phyloP scores from a whole-genome alignment of 2,329 filamentous ascomycete genomes.

The Lasiodiplodia sp. region DNA sequence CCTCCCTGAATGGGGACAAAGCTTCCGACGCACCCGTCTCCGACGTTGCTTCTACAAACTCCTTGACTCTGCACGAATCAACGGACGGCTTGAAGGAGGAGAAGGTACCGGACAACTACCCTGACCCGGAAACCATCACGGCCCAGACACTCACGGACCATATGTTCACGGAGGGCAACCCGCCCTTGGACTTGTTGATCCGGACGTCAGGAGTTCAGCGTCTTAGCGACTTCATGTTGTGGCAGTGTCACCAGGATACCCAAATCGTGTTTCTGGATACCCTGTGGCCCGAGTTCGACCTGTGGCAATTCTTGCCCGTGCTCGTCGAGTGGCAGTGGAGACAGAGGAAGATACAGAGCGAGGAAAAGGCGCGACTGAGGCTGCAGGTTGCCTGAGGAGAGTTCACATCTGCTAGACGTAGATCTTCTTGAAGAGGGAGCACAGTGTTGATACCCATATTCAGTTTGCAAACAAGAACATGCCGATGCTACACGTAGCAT shows the following conservation, averaged over 20 bases:
- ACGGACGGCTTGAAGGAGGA: constrained; percentile 21
- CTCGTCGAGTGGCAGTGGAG: constrained; percentile 86
- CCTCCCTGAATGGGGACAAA: constrained; percentile 13
- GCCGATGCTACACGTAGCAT: constrained; percentile 7
- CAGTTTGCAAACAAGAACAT: constrained; percentile 19
- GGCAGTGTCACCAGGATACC: constrained; percentile 94
- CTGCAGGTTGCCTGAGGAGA: constrained; percentile 28
- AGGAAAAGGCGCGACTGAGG: constrained; percentile 42
- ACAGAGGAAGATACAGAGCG: constrained; percentile 53
- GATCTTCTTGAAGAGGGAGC: neutral
- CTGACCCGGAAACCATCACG: constrained; percentile 89
- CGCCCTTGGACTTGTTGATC: constrained; percentile 88
- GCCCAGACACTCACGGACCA: constrained; percentile 81
- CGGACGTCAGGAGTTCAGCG: constrained; percentile 92
- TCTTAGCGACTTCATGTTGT: constrained; percentile 97
- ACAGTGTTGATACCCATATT: constrained; percentile 29
- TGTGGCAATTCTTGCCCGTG: constrained; percentile 92
- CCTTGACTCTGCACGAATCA: constrained; percentile 25
- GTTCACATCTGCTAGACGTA: neutral
- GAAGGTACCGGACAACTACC: constrained; percentile 47
- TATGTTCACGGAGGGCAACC: constrained; percentile 85
- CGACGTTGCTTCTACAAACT: constrained; percentile 37
- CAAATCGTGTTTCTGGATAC: constrained; percentile 92
- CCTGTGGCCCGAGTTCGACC: constrained; percentile 94
- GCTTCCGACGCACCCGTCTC: constrained; percentile 33